Evolutionary conservation across 345 rosid genomes (phyloP).

Genomic region (Dimocarpus longan): DNA sequence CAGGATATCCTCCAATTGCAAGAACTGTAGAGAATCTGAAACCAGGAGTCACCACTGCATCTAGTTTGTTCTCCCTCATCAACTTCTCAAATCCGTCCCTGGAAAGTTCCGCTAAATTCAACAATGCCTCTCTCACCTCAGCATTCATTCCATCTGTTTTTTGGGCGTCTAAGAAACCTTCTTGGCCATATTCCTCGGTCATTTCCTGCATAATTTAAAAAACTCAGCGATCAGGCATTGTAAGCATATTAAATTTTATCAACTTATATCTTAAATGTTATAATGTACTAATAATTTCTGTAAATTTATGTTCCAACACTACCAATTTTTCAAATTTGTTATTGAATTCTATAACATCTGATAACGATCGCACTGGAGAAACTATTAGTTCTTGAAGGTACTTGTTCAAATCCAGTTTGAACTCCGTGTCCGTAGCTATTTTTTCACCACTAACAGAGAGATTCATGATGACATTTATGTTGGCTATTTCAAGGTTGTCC

Average conservation of each 20-base stretch:
- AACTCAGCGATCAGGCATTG: not conserved
- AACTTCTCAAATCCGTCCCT: slow-evolving; percentile 35
- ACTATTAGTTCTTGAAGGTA: slow-evolving; percentile 34
- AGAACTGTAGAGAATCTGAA: slow-evolving; percentile 14
- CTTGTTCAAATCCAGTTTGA: slow-evolving; percentile 36
- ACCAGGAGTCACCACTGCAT: slow-evolving; percentile 34
- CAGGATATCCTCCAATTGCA: slow-evolving; percentile 46
- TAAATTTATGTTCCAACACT: not conserved
- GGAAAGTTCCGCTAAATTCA: slow-evolving; percentile 9
- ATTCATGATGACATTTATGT: slow-evolving; percentile 2
- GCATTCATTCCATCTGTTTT: not conserved
- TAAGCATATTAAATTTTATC: too few relatives aligned
- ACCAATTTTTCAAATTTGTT: not conserved
- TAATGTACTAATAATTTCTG: too few relatives aligned
- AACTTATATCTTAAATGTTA: not conserved
- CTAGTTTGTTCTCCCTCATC: slow-evolving; percentile 38
- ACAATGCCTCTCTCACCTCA: slow-evolving; percentile 28
- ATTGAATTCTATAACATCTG: slow-evolving; percentile 30
- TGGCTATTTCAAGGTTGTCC: slow-evolving; percentile 31
- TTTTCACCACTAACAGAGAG: slow-evolving; percentile 16
- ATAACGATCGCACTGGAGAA: slow-evolving; percentile 42
- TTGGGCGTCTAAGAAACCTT: not conserved
- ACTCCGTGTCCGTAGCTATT: slow-evolving; percentile 23
- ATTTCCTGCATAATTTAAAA: slow-evolving; percentile 32
- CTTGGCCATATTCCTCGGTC: slow-evolving; percentile 32